Evolutionary conservation across 1,284 basidiomycete genomes (phyloP).

Genomic region (Trametes versicolor): DNA sequence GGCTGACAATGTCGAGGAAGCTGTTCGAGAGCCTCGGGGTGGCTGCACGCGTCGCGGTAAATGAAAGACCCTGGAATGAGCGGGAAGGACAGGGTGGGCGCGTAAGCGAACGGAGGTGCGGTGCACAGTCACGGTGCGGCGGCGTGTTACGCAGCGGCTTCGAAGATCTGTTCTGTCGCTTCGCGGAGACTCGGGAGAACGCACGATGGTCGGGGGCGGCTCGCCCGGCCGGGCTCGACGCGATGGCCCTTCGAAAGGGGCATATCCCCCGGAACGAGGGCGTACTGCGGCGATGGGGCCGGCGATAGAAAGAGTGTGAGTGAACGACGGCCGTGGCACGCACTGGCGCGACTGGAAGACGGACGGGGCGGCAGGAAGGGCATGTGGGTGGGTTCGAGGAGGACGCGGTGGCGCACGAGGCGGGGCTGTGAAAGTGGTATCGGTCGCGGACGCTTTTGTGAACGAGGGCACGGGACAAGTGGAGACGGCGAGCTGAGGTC

Average conservation of each 20-base stretch:
- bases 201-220: slow-evolving; percentile 3
- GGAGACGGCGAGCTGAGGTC: not conserved
- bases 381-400: not conserved
- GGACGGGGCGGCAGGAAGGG: not conserved
- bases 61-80: slow-evolving; percentile 7
- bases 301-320: not conserved
- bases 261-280: slow-evolving; percentile 5
- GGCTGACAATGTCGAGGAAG: not conserved
- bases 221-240: not conserved
- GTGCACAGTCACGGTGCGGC: not conserved
- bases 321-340: not conserved
- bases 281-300: not conserved
- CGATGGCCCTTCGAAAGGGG: not conserved
- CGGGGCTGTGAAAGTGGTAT: not conserved
- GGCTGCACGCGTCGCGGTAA: not conserved
- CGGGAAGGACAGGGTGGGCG: not conserved
- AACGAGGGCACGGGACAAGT: not conserved
- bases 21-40: not conserved
- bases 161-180: slow-evolving; percentile 12
- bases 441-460: slow-evolving; percentile 11
- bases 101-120: not conserved
- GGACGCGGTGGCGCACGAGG: slow-evolving; percentile 6
- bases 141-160: slow-evolving; percentile 5
- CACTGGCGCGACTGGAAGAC: slow-evolving; percentile 1
- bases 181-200: slow-evolving; percentile 1